Evolutionary conservation across 2,329 filamentous ascomycete genomes (phyloP), one percentile per base, ranked within the genome.

Genomic region (Eutypa lata): DNA sequence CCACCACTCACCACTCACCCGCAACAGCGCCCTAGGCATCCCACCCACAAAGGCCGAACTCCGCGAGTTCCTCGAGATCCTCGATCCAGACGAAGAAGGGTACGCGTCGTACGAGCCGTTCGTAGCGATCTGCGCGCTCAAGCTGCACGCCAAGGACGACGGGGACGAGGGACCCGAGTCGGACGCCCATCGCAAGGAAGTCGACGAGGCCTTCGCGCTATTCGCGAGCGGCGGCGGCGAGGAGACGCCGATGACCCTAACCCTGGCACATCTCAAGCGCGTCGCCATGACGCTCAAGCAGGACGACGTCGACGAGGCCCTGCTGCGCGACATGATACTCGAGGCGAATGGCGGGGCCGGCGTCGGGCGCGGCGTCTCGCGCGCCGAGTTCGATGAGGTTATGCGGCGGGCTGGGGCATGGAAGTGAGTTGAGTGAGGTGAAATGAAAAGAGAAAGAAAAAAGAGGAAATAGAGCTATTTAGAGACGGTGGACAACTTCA

Each of bases 271-370:
- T 72, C 73, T 99, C 67, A 83, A 84, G 66, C 80, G 88, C 64
- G 87, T 97, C 50, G 91, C 92, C 42, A 84, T 83, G 61, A 83
- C 90, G 62, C 73, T 99, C 63, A 90, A 91, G 71, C 91, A 96
- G 72, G 90, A 87, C 56, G 90, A 87, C 56, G 86, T 96, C 22
- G 83, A 84, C 54, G 94, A 97, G 64, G 87, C 90, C 47, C 73
- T 96, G 66, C 74, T 99, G 66, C 84, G 83, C 73, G 91, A 97
- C 75, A 99, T 99, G 94, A 88, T 99, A 53, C 76, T 91, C 47
- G 93, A 97, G 77, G 94, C 93, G 47, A 97, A 95, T 70, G 90
- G 89, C 2, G 91, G 90, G 1, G 84, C 80, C 3, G 87, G 88
- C 16, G 81, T 89, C 11, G 82, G 77, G 37, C 81, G 77, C 52